A percentile compares a stretch with the other conserved stretches of the same genome.
phyloP scores from a whole-genome alignment of 2,329 filamentous ascomycete genomes.

The Shiraia bambusicola region DNA sequence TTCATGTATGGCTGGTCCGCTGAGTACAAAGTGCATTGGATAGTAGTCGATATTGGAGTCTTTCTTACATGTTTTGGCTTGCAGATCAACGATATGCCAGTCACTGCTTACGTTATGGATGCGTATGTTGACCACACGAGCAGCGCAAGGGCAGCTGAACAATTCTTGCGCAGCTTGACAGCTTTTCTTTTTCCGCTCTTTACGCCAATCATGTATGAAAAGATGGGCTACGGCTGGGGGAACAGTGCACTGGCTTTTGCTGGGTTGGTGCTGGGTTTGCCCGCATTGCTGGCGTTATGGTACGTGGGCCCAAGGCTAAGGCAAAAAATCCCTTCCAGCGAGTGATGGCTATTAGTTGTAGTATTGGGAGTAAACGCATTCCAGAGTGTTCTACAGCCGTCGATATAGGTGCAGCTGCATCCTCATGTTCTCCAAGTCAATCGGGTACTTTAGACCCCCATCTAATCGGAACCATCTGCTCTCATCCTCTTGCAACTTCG shows the following conservation, averaged over 20 bases:
- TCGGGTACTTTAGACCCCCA: conserved; percentile 69
- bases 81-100: conserved; percentile 41
- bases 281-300: conserved; percentile 50
- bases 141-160: conserved; percentile 20
- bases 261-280: conserved; percentile 31
- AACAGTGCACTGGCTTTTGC: conserved; percentile 33
- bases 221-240: conserved; percentile 43
- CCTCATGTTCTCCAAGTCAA: conserved; percentile 89
- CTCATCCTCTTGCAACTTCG: conserved; percentile 72
- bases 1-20: conserved; percentile 33
- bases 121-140: conserved; percentile 49
- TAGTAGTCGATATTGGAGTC: conserved; percentile 52
- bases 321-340: conserved; percentile 6
- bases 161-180: conserved; percentile 22
- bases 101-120: conserved; percentile 64
- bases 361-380: no score
- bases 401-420: conserved; percentile 86
- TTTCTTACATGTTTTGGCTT: conserved; percentile 45
- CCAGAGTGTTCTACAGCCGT: not conserved
- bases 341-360: not conserved
- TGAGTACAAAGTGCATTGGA: conserved; percentile 24
- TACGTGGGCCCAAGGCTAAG: conserved; percentile 43
- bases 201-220: conserved; percentile 37
- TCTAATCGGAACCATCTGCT: conserved; percentile 80
- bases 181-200: conserved; percentile 42